Evolutionary conservation across 2,329 filamentous ascomycete species (phyloP).

Genomic region (Verticillium dahliae): DNA sequence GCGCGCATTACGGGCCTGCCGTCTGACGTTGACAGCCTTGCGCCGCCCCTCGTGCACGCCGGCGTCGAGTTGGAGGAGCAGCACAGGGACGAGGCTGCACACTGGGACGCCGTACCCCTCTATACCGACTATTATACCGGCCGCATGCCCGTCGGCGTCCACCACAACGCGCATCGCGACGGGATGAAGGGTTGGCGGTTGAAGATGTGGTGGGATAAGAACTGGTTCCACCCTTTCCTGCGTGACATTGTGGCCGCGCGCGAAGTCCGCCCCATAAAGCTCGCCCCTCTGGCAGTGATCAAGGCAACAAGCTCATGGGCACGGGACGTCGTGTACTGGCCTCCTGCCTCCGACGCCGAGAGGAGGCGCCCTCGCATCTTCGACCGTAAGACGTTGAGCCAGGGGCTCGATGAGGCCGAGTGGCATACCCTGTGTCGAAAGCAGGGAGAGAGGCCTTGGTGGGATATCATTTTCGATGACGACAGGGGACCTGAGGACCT

Average conservation of each 20-base stretch:
- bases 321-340: conserved; percentile 15
- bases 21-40: conserved; percentile 10
- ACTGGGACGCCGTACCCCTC: conserved; percentile 9
- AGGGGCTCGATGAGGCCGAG: conserved; percentile 5
- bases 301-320: conserved; percentile 2
- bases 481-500: conserved; percentile 4
- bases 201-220: conserved; percentile 16
- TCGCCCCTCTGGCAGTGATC: conserved; percentile 14
- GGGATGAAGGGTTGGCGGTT: conserved; percentile 14
- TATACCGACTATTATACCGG: conserved; percentile 17
- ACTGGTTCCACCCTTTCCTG: conserved; percentile 16
- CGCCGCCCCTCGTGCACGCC: neutral
- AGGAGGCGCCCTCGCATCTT: conserved; percentile 7
- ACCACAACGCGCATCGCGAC: conserved; percentile 15
- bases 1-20: conserved; percentile 16
- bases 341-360: conserved; percentile 7
- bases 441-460: conserved; percentile 17
- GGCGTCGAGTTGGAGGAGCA: neutral
- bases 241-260: conserved; percentile 9
- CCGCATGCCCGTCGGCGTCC: conserved; percentile 14
- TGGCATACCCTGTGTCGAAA: conserved; percentile 14
- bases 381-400: neutral
- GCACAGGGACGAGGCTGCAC: neutral
- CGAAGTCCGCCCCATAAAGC: neutral
- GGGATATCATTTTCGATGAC: conserved; percentile 26